phyloP scores from a whole-genome alignment of 192 early-diverging fungal genomes.

The Coemansia javaensis region DNA sequence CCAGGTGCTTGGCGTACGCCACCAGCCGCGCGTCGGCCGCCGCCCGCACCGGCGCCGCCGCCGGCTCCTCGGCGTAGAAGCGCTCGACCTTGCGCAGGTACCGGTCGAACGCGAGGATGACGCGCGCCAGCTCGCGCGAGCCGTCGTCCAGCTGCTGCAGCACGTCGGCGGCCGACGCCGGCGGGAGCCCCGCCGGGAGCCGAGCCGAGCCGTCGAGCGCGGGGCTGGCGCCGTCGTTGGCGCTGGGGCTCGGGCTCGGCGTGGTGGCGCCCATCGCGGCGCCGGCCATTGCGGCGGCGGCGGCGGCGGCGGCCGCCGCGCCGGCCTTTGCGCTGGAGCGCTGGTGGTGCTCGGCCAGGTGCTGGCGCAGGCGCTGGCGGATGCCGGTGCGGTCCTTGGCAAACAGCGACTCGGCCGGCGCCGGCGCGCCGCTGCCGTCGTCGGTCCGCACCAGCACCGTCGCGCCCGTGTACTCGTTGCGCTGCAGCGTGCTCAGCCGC shows the following conservation, averaged over 20 bases:
- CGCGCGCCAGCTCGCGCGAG: constrained; percentile 47
- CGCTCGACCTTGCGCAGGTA: constrained; percentile 48
- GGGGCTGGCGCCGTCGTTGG: neutral
- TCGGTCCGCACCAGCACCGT: constrained; percentile 36
- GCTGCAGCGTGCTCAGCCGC: constrained; percentile 42
- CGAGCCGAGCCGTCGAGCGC: neutral
- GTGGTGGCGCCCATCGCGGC: neutral
- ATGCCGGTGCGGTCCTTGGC: constrained; percentile 42
- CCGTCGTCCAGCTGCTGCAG: constrained; percentile 48
- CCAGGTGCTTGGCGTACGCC: constrained; percentile 45
- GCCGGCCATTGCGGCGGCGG: neutral
- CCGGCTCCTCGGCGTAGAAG: constrained; percentile 19
- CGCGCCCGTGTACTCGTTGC: constrained; percentile 48
- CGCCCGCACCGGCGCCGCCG: constrained; percentile 17
- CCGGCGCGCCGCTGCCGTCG: constrained; percentile 7
- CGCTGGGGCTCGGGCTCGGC: neutral
- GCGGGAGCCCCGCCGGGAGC: neutral
- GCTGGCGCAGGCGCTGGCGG: constrained; percentile 51
- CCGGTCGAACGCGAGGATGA: constrained; percentile 44
- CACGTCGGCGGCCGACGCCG: constrained; percentile 41
- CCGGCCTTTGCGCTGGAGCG: constrained; percentile 14
- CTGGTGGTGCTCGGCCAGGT: constrained; percentile 50
- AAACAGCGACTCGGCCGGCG: constrained; percentile 38
- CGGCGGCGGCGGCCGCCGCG: neutral
- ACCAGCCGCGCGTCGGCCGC: constrained; percentile 40